phyloP scores from a whole-genome alignment of 805 yeast genomes.

The Hemisphaericaspora nanyangensis region DNA sequence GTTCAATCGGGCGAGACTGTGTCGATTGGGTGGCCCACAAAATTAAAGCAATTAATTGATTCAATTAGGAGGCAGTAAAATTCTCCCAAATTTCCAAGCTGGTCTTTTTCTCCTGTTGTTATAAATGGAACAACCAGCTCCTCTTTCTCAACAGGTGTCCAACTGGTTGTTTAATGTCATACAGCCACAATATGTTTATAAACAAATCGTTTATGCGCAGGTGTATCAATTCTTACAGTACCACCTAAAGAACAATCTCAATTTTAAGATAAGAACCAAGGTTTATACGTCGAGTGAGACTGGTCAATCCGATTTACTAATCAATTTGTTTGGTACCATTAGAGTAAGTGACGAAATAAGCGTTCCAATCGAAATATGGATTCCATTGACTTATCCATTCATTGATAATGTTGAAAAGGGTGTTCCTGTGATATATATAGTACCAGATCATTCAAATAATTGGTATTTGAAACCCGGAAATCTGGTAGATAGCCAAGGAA shows the following conservation, averaged over 20 bases:
- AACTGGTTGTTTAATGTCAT: slow-evolving; percentile 40
- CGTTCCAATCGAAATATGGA: slow-evolving; percentile 67
- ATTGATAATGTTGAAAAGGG: slow-evolving; percentile 16
- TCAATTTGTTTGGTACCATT: slow-evolving; percentile 61
- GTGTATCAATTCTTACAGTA: slow-evolving; percentile 49
- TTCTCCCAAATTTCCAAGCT: too few species aligned
- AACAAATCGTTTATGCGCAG: slow-evolving; percentile 62
- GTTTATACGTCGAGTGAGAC: slow-evolving; percentile 43
- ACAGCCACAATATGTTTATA: slow-evolving; percentile 53
- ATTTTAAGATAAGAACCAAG: slow-evolving; percentile 67
- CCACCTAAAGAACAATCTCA: slow-evolving; percentile 30
- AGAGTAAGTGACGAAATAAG: slow-evolving; percentile 22
- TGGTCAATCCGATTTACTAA: slow-evolving; percentile 58
- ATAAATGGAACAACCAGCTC: not conserved
- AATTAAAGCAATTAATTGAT: too few species aligned
- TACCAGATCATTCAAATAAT: slow-evolving; percentile 45
- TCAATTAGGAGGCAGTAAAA: too few species aligned
- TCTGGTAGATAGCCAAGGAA: slow-evolving; percentile 67
- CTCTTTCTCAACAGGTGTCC: slow-evolving; percentile 27
- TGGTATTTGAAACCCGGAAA: slow-evolving; percentile 53
- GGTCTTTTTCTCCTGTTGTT: too few species aligned
- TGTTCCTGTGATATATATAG: slow-evolving; percentile 65
- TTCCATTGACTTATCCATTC: slow-evolving; percentile 70
- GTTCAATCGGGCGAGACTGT: too few species aligned
- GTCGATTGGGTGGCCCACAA: too few species aligned